These are phyloP conservation scores for Pleurotus salmoneostramineus DNA, from an alignment of 768 basidiomycete species.

Conservation along the genomic window DNA sequence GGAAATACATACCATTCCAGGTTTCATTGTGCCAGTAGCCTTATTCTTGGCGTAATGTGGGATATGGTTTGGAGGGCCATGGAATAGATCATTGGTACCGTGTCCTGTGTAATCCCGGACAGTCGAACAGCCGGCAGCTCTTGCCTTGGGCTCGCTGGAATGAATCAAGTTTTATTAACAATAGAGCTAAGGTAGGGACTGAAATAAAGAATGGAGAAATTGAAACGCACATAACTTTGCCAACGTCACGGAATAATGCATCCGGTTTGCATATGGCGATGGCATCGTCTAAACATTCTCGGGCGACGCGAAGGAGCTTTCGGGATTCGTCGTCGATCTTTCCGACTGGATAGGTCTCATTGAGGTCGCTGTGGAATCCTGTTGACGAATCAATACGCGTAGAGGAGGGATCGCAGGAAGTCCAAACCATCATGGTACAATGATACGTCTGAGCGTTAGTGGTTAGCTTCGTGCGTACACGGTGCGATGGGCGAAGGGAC, in stretches of 20 bases:
- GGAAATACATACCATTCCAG: constrained; percentile 70
- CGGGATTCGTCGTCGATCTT: constrained; percentile 78
- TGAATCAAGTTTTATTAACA: neutral
- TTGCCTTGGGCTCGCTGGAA: constrained; percentile 78
- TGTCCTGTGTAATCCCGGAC: constrained; percentile 92
- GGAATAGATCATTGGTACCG: constrained; percentile 86
- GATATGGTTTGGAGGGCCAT: constrained; percentile 71
- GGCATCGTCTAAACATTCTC: constrained; percentile 81
- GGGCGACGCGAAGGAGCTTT: constrained; percentile 78
- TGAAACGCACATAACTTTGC: constrained; percentile 70
- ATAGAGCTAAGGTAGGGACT: neutral
- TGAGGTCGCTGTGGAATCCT: constrained; percentile 95
- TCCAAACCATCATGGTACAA: constrained; percentile 70
- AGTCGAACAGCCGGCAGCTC: constrained; percentile 80
- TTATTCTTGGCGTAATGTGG: constrained; percentile 96
- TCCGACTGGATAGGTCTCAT: constrained; percentile 91
- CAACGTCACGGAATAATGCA: constrained; percentile 82
- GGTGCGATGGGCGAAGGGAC: neutral
- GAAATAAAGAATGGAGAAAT: too few relatives aligned
- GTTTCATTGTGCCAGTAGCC: constrained; percentile 88
- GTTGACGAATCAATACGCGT: constrained; percentile 3
- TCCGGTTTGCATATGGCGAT: constrained; percentile 95
- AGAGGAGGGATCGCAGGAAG: neutral
- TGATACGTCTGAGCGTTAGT: constrained; percentile 55
- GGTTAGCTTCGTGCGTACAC: neutral